phyloP scores from a whole-genome alignment of 768 basidiomycete genomes.

The Rossbeevera mucosa region DNA sequence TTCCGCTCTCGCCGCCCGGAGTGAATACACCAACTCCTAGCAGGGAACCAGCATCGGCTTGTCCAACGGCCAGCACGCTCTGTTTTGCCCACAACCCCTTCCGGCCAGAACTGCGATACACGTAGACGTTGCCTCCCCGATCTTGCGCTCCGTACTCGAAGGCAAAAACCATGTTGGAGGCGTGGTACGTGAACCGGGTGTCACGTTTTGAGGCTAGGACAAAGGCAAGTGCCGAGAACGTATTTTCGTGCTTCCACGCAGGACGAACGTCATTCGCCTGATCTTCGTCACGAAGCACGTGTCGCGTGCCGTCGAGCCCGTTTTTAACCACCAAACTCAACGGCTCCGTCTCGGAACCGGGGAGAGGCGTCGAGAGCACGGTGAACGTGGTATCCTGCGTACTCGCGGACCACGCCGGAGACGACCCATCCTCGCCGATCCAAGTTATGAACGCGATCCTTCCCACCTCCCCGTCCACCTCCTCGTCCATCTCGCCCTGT shows the following conservation, averaged over 20 bases:
- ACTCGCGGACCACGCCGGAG: conserved; percentile 40
- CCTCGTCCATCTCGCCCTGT: conserved; percentile 88
- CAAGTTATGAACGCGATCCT: conserved; percentile 61
- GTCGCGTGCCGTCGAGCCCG: conserved; percentile 68
- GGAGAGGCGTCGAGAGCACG: conserved; percentile 69
- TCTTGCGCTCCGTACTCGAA: conserved; percentile 74
- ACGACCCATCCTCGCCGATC: conserved; percentile 49
- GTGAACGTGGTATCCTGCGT: conserved; percentile 37
- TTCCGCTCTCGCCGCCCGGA: conserved; percentile 24
- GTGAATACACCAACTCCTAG: conserved; percentile 65
- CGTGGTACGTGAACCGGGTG: conserved; percentile 80
- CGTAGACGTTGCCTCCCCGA: conserved; percentile 78
- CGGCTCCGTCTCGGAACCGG: conserved; percentile 38
- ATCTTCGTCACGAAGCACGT: conserved; percentile 37
- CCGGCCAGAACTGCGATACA: conserved; percentile 60
- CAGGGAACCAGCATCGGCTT: conserved; percentile 65
- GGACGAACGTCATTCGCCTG: conserved; percentile 22
- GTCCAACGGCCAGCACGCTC: conserved; percentile 71
- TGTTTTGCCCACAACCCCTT: conserved; percentile 70
- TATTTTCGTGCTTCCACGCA: conserved; percentile 72
- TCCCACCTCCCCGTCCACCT: conserved; percentile 76
- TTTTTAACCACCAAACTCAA: conserved; percentile 60
- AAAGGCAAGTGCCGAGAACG: conserved; percentile 86
- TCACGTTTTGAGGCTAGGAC: conserved; percentile 92
- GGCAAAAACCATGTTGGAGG: conserved; percentile 57